Conservation (phyloP, 768 basidiomycete genomes). For the Ramaria sp. region DNA sequence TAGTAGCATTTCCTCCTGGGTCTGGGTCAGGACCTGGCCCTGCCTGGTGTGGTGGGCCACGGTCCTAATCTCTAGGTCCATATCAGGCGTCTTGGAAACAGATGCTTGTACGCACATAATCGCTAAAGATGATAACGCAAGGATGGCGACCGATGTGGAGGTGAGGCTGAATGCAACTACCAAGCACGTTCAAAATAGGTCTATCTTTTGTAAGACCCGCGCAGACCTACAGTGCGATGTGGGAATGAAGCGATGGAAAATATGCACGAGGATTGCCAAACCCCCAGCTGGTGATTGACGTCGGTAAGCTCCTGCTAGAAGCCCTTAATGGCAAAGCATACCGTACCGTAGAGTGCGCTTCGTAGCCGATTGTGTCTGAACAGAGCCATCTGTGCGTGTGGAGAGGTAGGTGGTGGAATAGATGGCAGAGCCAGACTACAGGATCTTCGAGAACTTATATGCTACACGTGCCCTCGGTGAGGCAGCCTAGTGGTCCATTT, state of each 20-base stretch:
- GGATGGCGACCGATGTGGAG: conserved; percentile 62
- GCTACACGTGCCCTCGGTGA: conserved; percentile 6
- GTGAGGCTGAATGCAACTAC: conserved; percentile 38
- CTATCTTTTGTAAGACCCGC: not conserved
- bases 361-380: conserved; percentile 8
- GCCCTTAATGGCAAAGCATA: not conserved
- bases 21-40: conserved; percentile 51
- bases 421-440: not conserved
- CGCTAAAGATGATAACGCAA: conserved; percentile 55
- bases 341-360: conserved; percentile 3
- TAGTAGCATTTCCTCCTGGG: conserved; percentile 64
- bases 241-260: conserved; percentile 9
- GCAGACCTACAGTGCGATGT: conserved; percentile 3
- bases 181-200: not conserved
- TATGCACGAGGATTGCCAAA: conserved; percentile 6
- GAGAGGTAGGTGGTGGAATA: not conserved
- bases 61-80: conserved; percentile 31
- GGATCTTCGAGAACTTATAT: not conserved
- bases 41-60: conserved; percentile 54
- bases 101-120: conserved; percentile 38
- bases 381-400: not conserved
- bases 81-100: not conserved
- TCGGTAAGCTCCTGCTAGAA: too few relatives aligned
- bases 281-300: not conserved
- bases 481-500: not conserved